Conservation (phyloP, 1,139 yeast genomes). For the Magnusiomyces fungicola region DNA sequence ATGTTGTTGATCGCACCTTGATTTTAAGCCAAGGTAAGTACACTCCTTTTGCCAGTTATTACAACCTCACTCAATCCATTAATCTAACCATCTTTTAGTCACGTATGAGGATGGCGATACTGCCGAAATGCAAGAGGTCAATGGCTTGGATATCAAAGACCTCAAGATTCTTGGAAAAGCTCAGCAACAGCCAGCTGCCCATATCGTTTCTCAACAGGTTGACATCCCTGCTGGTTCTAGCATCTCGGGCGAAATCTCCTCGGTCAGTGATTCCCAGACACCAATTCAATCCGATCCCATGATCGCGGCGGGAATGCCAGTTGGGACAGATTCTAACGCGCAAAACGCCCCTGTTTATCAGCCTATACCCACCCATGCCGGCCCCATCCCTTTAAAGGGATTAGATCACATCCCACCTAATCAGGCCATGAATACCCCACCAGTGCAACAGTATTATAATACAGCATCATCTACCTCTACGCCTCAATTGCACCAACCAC, state of each 20-base stretch:
- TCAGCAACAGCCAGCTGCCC: constrained; percentile 5
- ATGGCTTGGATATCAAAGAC: constrained; percentile 27
- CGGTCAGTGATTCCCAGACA: constrained; percentile 1
- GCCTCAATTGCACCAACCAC: background rate
- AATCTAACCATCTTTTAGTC: too few relatives aligned
- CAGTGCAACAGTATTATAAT: background rate
- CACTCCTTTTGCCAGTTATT: constrained; percentile 13
- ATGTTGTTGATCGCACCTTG: constrained; percentile 28
- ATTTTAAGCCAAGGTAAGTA: constrained; percentile 21
- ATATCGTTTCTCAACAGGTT: background rate
- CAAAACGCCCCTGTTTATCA: constrained; percentile 3
- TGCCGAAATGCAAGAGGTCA: constrained; percentile 12
- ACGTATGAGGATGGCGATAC: background rate
- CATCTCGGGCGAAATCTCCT: constrained; percentile 6
- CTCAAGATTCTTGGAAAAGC: constrained; percentile 25
- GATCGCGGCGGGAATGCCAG: constrained; percentile 1
- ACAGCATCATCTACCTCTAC: background rate
- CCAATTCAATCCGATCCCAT: constrained; percentile 4
- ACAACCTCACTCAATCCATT: constrained; percentile 8
- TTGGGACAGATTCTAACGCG: too few relatives aligned
- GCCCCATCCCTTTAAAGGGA: background rate
- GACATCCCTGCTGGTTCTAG: constrained; percentile 10
- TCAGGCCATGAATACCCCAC: background rate
- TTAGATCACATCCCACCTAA: background rate
- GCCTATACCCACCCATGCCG: constrained; percentile 3